phyloP scores from a whole-genome alignment of 345 rosid species.

The Populus simonii region DNA sequence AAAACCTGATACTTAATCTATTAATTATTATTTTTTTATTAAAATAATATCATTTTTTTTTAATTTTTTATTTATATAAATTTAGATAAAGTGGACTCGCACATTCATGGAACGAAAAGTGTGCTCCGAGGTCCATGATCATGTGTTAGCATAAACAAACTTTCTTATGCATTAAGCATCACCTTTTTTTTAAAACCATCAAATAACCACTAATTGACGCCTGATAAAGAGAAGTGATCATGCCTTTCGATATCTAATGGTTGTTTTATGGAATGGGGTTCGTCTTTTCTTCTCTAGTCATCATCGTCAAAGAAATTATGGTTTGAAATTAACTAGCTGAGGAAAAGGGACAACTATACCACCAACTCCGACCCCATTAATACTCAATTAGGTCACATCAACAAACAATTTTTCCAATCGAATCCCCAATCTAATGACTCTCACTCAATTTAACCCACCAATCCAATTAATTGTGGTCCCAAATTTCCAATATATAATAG shows the following conservation, averaged over 20 bases:
- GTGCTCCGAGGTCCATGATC: neutral
- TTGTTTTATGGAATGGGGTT: neutral
- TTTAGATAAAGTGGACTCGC: neutral
- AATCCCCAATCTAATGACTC: neutral
- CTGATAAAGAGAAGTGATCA: neutral
- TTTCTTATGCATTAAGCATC: constrained; percentile 24
- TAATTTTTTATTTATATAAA: too few relatives aligned
- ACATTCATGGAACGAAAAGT: neutral
- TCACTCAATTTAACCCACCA: neutral
- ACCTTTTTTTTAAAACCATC: neutral
- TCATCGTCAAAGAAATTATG: neutral
- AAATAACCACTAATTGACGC: neutral
- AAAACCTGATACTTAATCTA: too few relatives aligned
- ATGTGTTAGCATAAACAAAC: neutral
- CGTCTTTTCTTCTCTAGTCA: neutral
- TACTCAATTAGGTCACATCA: neutral
- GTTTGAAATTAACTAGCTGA: neutral
- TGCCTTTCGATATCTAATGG: neutral
- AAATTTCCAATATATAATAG: neutral
- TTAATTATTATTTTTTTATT: too few relatives aligned
- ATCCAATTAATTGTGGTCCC: too few relatives aligned
- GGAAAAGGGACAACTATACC: neutral
- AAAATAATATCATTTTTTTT: too few relatives aligned
- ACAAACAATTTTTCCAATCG: too few relatives aligned
- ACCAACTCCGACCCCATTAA: neutral